Conservation (phyloP, 257 asterid genomes). For the Solanum stenotomum region DNA sequence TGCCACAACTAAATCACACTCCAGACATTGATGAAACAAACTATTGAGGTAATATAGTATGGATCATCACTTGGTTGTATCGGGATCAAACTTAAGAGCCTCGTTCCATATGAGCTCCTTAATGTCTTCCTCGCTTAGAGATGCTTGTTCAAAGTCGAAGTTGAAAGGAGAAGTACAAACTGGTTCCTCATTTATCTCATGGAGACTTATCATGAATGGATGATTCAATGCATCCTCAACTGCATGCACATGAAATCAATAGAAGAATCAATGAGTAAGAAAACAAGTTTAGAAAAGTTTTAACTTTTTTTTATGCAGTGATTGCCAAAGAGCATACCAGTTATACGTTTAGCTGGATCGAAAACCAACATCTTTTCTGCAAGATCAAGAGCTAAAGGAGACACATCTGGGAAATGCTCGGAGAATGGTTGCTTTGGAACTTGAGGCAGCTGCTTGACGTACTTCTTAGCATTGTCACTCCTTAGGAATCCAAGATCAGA, state of each 20-base stretch:
- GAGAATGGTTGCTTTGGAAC: slow-evolving; percentile 49
- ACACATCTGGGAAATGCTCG: slow-evolving; percentile 49
- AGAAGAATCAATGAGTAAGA: background rate
- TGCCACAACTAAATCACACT: background rate
- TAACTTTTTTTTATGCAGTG: background rate
- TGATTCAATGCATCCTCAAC: slow-evolving; percentile 79
- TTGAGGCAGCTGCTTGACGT: slow-evolving; percentile 67
- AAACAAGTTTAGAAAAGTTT: background rate
- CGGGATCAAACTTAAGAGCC: slow-evolving; percentile 62
- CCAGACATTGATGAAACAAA: background rate
- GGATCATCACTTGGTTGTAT: slow-evolving; percentile 4
- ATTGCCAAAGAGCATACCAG: slow-evolving; percentile 36
- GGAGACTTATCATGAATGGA: slow-evolving; percentile 61
- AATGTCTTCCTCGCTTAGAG: slow-evolving; percentile 73
- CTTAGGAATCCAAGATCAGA: slow-evolving; percentile 80
- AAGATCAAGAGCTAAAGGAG: slow-evolving; percentile 67
- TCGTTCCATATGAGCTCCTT: slow-evolving; percentile 83
- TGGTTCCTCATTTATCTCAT: slow-evolving; percentile 57
- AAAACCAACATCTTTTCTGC: slow-evolving; percentile 73
- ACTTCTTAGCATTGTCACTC: slow-evolving; percentile 64
- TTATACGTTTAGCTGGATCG: slow-evolving; percentile 79
- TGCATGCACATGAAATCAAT: background rate
- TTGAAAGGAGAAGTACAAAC: slow-evolving; percentile 61
- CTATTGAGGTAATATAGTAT: background rate
- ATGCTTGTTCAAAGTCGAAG: slow-evolving; percentile 75